Evolutionary conservation across 164 flowering plant species (phyloP), one percentile per base, ranked within the genome.

Genomic region (Cinnamomum chago): DNA sequence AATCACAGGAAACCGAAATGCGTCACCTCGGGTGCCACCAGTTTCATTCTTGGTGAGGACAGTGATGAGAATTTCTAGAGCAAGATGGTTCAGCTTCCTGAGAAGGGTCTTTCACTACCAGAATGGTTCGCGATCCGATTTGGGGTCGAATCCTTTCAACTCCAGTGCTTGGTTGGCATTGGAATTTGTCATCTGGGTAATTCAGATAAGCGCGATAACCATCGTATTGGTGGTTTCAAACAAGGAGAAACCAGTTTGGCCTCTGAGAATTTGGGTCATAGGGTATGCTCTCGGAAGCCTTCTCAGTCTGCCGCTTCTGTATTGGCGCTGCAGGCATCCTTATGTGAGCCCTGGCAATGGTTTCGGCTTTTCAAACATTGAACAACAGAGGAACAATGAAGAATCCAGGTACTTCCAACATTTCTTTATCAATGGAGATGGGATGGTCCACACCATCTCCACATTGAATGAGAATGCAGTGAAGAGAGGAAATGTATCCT

Each of bases 91-190:
- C 77, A 82, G 76, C 64, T 95, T 95, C 83, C 65, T 92, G 27
- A 90, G 97, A 82, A 88, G 97, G 70, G 96, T 95, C 7, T 95
- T 87, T 50, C 96, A 90, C 58, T 90, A 95, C 85, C 99, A 95
- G 81, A 95, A 95, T 76, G 93, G 90, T 4, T 82, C 95, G 25
- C 88, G 96, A 67, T 92, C 97, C 15, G 90, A 89, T 67, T 87
- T 92, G 20, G 95, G 97, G 20, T 83, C 97, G 6, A 90, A 93
- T 76, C 99, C 99, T 67, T 92, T 89, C 80, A 89, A 93, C 82
- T 86, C 96, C 5, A 76, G 81, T 25, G 70, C 88, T 17, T 95
- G 98, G 99, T 90, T 93, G 84, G 71, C 80, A 58, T 50, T 89
- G 82, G 98, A 95, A 78, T 81, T 89, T 30, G n/a, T 87, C 27